These are phyloP conservation scores for Claviceps sp. DNA, from an alignment of 2,329 filamentous ascomycete genomes.

Conservation along the genomic window DNA sequence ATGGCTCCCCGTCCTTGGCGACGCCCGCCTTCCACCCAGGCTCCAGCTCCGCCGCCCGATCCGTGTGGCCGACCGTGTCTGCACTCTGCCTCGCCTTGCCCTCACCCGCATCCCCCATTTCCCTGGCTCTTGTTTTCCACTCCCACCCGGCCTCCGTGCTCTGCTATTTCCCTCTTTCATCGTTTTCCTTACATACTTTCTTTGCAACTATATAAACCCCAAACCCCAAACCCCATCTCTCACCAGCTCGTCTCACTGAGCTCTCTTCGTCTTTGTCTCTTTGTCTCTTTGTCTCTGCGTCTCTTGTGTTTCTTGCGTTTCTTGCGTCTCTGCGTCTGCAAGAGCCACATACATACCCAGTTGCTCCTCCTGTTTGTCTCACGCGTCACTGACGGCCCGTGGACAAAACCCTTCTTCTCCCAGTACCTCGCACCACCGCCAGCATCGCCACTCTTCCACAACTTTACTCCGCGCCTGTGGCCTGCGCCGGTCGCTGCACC, in stretches of 20 bases:
- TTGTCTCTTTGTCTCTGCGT: background rate
- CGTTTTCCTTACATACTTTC: background rate
- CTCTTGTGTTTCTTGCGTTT: too few relatives aligned
- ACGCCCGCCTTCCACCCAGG: slow-evolving; percentile 2
- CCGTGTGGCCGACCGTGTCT: slow-evolving; percentile 5
- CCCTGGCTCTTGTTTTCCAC: background rate
- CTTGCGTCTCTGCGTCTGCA: too few relatives aligned
- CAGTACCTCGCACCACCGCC: slow-evolving; percentile 2
- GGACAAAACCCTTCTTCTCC: slow-evolving; percentile 2
- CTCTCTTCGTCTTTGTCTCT: background rate
- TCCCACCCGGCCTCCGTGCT: background rate
- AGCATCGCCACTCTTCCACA: slow-evolving; percentile 1
- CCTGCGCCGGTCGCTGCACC: background rate
- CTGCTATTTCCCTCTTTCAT: slow-evolving; percentile 3
- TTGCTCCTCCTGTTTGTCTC: background rate
- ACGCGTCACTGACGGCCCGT: slow-evolving; percentile 4
- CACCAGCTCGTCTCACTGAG: background rate
- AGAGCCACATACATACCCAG: background rate
- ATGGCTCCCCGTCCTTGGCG: slow-evolving; percentile 3
- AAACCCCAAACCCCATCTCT: background rate
- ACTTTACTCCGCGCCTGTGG: slow-evolving; percentile 1
- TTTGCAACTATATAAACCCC: background rate
- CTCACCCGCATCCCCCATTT: slow-evolving; percentile 3
- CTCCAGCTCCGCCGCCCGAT: slow-evolving; percentile 5
- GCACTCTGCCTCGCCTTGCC: slow-evolving; percentile 1